phyloP scores from a whole-genome alignment of 768 basidiomycete genomes.

The Daedaleopsis nitida region DNA sequence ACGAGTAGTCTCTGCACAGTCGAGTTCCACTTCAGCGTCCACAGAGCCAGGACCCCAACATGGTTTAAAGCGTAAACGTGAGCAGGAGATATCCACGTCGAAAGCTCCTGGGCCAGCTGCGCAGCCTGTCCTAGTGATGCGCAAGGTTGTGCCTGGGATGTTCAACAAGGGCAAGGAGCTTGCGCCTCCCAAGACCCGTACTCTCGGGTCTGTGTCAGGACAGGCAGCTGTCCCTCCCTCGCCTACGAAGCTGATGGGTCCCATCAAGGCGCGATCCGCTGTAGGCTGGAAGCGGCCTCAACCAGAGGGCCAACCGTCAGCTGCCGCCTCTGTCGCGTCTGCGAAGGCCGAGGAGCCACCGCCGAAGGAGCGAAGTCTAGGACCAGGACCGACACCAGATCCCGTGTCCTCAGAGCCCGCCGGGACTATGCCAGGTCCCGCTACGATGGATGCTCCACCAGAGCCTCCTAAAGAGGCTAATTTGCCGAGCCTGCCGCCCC shows the following conservation, averaged over 20 bases:
- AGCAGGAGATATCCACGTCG: constrained; percentile 23
- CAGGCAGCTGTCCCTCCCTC: background rate
- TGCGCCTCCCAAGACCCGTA: background rate
- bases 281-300: constrained; percentile 36
- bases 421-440: background rate
- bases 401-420: no score
- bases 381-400: background rate
- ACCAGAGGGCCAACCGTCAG: constrained; percentile 2
- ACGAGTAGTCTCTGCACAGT: background rate
- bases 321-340: background rate
- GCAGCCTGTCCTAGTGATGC: constrained; percentile 33
- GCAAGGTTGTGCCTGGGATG: constrained; percentile 41
- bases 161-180: constrained; percentile 21
- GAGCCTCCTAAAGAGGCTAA: background rate
- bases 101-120: constrained; percentile 25
- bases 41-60: constrained; percentile 1
- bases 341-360: background rate
- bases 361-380: background rate
- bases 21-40: background rate
- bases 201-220: constrained; percentile 1
- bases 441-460: background rate
- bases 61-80: constrained; percentile 35
- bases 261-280: constrained; percentile 42
- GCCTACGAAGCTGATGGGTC: constrained; percentile 24
- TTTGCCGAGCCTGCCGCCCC: no score